phyloP scores from a whole-genome alignment of 495 filamentous ascomycete species.

The Penicillium dipodomyicola region DNA sequence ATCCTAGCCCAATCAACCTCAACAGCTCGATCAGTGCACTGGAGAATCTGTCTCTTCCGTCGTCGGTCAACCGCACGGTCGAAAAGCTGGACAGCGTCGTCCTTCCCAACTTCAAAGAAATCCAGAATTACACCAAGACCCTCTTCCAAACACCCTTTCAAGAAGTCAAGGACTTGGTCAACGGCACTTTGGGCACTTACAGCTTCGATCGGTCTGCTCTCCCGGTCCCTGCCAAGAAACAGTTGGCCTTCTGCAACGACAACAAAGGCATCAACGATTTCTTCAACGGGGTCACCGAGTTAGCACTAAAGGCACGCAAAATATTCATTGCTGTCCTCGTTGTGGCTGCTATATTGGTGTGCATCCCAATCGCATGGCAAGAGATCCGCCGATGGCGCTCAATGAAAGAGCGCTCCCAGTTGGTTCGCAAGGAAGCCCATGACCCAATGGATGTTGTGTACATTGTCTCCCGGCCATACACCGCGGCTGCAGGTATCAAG shows the following conservation, averaged over 20 bases:
- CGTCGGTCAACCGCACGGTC: constrained; percentile 60
- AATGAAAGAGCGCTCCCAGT: constrained; percentile 64
- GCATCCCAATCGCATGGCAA: constrained; percentile 71
- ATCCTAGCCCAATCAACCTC: constrained; percentile 58
- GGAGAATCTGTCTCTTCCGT: constrained; percentile 66
- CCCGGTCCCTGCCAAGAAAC: constrained; percentile 75
- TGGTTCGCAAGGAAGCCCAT: constrained; percentile 61
- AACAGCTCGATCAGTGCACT: constrained; percentile 57
- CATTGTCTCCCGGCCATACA: constrained; percentile 76
- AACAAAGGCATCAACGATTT: constrained; percentile 83
- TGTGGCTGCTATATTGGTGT: constrained; percentile 66
- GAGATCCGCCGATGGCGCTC: constrained; percentile 77
- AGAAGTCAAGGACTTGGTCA: constrained; percentile 66
- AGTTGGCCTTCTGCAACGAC: constrained; percentile 81
- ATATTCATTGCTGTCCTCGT: constrained; percentile 71
- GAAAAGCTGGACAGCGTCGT: constrained; percentile 69
- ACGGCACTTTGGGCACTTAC: constrained; percentile 64
- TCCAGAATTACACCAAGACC: constrained; percentile 71
- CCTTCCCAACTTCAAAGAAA: constrained; percentile 73
- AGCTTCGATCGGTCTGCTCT: constrained; percentile 73
- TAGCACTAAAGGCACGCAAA: constrained; percentile 61
- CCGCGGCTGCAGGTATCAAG: constrained; percentile 67
- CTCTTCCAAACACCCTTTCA: constrained; percentile 77
- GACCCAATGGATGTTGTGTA: constrained; percentile 90
- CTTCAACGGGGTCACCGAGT: constrained; percentile 66